phyloP scores from a whole-genome alignment of 1,284 basidiomycete genomes.

The Fomitopsis palustris region DNA sequence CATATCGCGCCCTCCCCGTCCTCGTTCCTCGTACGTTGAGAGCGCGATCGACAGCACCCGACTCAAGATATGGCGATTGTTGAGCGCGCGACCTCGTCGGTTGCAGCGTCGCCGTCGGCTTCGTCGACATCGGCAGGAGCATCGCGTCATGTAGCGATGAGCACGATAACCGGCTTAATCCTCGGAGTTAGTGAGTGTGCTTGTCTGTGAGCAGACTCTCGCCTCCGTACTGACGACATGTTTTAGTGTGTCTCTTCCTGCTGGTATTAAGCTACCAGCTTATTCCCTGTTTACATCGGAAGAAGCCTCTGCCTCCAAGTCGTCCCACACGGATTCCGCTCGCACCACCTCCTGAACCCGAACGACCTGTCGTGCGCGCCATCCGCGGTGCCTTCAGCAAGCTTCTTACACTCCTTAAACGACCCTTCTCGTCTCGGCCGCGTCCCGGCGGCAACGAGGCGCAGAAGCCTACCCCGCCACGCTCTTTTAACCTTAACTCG shows the following conservation, averaged over 20 bases:
- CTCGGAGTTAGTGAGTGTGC: constrained; percentile 7
- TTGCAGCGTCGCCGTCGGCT: background rate
- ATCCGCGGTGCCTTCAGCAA: constrained; percentile 5
- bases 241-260: constrained; percentile 14
- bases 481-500: constrained; percentile 15
- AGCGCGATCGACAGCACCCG: background rate
- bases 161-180: constrained; percentile 6
- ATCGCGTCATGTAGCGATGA: constrained; percentile 2
- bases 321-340: constrained; percentile 7
- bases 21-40: background rate
- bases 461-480: constrained; percentile 3
- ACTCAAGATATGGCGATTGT: background rate
- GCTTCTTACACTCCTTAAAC: background rate
- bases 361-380: constrained; percentile 10
- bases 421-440: background rate
- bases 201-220: background rate
- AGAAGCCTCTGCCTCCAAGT: constrained; percentile 3
- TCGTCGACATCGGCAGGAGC: background rate
- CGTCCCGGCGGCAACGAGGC: background rate
- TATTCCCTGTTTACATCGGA: constrained; percentile 17
- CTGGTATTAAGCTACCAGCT: constrained; percentile 27
- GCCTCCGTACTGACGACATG: background rate
- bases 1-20: background rate
- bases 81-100: background rate
- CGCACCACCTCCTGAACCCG: constrained; percentile 10